A percentile compares a stretch with the other conserved stretches of the same genome.
These are phyloP conservation scores for Fraxinus floribunda DNA, from an alignment of 305 asterid species.

Conservation along the genomic window DNA sequence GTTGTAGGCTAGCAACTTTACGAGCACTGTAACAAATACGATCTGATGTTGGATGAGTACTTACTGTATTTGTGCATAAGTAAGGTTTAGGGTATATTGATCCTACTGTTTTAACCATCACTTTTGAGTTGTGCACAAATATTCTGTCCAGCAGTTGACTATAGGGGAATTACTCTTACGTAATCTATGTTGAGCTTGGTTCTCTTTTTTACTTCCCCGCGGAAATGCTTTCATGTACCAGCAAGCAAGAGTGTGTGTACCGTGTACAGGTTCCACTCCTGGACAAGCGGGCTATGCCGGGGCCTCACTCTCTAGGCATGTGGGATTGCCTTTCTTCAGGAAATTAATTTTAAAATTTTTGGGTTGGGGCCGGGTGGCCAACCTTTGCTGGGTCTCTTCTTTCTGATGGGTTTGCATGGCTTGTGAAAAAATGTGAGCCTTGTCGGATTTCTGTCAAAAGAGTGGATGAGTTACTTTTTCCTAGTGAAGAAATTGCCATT, in stretches of 20 bases:
- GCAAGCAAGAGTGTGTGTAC: neutral
- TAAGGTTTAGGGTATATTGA: constrained; percentile 28
- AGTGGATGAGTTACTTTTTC: neutral
- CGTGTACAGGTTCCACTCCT: neutral
- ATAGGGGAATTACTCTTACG: neutral
- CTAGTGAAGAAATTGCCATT: neutral
- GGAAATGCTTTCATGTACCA: neutral
- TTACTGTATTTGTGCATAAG: constrained; percentile 34
- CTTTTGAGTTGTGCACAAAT: neutral
- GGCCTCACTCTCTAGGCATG: neutral
- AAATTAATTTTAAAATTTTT: neutral
- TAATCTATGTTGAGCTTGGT: neutral
- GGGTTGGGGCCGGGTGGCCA: neutral
- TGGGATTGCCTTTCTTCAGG: neutral
- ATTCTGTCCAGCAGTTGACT: neutral
- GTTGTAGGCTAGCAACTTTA: constrained; percentile 31
- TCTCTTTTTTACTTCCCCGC: no score
- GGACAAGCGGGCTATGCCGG: neutral
- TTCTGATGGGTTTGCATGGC: neutral
- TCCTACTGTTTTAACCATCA: neutral
- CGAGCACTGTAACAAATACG: constrained; percentile 19
- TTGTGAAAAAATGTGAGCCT: neutral
- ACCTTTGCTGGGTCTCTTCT: neutral
- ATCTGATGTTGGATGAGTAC: constrained; percentile 20
- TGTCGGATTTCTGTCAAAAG: neutral